Percentiles rank a stretch among this genome's conserved stretches.
phyloP scores from a whole-genome alignment of 768 basidiomycete genomes.

The Gloeophyllum trabeum region DNA sequence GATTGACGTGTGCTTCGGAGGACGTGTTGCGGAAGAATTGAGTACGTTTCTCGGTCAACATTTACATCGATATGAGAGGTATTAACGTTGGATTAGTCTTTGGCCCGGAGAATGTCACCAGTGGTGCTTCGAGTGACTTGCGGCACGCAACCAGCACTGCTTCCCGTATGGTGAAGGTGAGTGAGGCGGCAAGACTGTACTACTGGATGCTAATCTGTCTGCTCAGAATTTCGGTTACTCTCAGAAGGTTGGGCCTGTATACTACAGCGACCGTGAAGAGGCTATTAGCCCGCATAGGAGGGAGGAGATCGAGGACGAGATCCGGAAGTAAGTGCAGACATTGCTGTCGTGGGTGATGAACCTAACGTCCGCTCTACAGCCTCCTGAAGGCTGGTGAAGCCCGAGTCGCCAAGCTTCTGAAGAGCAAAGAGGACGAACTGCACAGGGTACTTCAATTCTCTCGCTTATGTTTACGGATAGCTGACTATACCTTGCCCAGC shows the following conservation, averaged over 20 bases:
- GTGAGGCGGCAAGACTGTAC: slow-evolving; percentile 8
- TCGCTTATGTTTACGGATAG: background rate
- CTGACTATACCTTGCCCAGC: slow-evolving; percentile 29
- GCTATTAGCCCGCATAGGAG: slow-evolving; percentile 64
- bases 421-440: slow-evolving; percentile 31
- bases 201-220: background rate
- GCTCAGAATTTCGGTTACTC: slow-evolving; percentile 71
- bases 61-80: slow-evolving; percentile 2
- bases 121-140: slow-evolving; percentile 88
- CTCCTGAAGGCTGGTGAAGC: slow-evolving; percentile 29
- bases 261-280: slow-evolving; percentile 62
- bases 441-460: slow-evolving; percentile 25
- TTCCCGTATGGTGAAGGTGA: slow-evolving; percentile 80
- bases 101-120: slow-evolving; percentile 79
- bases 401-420: slow-evolving; percentile 29
- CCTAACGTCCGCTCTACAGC: slow-evolving; percentile 5
- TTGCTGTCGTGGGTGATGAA: background rate
- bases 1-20: slow-evolving; percentile 91
- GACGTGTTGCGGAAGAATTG: slow-evolving; percentile 90
- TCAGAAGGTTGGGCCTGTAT: slow-evolving; percentile 70
- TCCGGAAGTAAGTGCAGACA: slow-evolving; percentile 49
- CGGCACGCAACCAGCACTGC: slow-evolving; percentile 71
- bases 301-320: slow-evolving; percentile 83
- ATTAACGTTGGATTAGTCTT: slow-evolving; percentile 45
- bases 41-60: slow-evolving; percentile 43